These are phyloP conservation scores for Garcileccinum viscosum DNA, from an alignment of 1,284 basidiomycete species.

Conservation along the genomic window DNA sequence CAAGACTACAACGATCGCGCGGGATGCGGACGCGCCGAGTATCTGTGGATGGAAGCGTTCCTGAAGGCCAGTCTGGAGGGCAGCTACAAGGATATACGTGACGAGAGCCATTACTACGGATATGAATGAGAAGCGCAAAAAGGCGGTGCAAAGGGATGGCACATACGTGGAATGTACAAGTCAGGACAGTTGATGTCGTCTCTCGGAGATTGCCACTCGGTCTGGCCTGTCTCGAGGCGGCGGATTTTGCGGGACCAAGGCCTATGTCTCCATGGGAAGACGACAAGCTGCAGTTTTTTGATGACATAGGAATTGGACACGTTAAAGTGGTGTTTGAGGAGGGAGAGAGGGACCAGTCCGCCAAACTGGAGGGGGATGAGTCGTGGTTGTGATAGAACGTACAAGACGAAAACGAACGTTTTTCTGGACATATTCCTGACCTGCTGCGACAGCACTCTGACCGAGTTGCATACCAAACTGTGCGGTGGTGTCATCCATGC, in stretches of 20 bases:
- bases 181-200: conserved; percentile 98
- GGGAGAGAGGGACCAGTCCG: conserved; percentile 75
- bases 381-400: not conserved
- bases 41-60: conserved; percentile 90
- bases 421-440: conserved; percentile 94
- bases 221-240: conserved; percentile 69
- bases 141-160: not conserved
- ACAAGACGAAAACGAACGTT: conserved; percentile 65
- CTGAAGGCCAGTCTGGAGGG: conserved; percentile 84
- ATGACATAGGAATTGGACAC: conserved; percentile 97
- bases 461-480: conserved; percentile 98
- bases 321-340: conserved; percentile 94
- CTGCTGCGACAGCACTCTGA: conserved; percentile 88
- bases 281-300: conserved; percentile 85
- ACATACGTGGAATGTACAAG: conserved; percentile 91
- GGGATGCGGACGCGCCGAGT: conserved; percentile 85
- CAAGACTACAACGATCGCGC: conserved; percentile 81
- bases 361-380: conserved; percentile 63
- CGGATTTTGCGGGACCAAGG: conserved; percentile 77
- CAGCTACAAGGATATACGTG: conserved; percentile 91
- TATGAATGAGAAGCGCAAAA: conserved; percentile 9
- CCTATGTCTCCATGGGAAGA: conserved; percentile 95
- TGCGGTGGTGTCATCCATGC: conserved; percentile 91
- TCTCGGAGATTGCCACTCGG: conserved; percentile 87
- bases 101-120: conserved; percentile 90